Conservation (phyloP, 225 moss, liverwort and hornwort genomes). For the Anthoceros angustus region DNA sequence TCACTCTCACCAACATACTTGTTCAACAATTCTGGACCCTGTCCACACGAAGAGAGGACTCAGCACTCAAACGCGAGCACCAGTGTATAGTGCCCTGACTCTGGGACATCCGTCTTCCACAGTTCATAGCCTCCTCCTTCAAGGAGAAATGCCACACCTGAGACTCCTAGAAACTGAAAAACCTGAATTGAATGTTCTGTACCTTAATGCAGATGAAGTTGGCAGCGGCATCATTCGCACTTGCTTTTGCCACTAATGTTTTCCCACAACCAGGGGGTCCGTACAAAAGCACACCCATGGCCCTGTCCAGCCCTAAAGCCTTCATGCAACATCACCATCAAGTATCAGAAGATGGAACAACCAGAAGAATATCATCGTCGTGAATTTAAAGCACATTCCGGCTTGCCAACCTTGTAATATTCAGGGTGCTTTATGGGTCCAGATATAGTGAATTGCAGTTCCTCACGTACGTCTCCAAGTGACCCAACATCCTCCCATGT, state of each 20-base stretch:
- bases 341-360: not conserved
- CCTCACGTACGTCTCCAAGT: slow-evolving; percentile 76
- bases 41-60: slow-evolving; percentile 1
- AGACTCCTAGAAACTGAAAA: not conserved
- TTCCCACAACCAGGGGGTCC: slow-evolving; percentile 99
- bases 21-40: slow-evolving; percentile 95
- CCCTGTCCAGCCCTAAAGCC: slow-evolving; percentile 83
- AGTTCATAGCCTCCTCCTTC: no score
- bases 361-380: not conserved
- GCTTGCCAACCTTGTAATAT: slow-evolving; percentile 54
- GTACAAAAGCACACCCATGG: slow-evolving; percentile 85
- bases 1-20: slow-evolving; percentile 98
- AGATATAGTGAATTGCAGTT: slow-evolving; percentile 86
- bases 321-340: slow-evolving; percentile 8
- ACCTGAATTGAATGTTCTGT: not conserved
- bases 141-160: not conserved
- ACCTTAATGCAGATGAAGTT: slow-evolving; percentile 97
- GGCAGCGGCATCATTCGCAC: slow-evolving; percentile 92
- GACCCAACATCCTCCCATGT: slow-evolving; percentile 97
- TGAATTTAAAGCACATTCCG: not conserved
- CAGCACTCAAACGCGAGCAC: no score
- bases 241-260: slow-evolving; percentile 94
- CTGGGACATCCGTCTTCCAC: no score
- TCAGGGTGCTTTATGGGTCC: slow-evolving; percentile 89
- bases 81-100: no score